A percentile compares a stretch with the other conserved stretches of the same genome.
These are phyloP conservation scores for Anacardium occidentale DNA, from an alignment of 345 rosid genomes.

Conservation along the genomic window DNA sequence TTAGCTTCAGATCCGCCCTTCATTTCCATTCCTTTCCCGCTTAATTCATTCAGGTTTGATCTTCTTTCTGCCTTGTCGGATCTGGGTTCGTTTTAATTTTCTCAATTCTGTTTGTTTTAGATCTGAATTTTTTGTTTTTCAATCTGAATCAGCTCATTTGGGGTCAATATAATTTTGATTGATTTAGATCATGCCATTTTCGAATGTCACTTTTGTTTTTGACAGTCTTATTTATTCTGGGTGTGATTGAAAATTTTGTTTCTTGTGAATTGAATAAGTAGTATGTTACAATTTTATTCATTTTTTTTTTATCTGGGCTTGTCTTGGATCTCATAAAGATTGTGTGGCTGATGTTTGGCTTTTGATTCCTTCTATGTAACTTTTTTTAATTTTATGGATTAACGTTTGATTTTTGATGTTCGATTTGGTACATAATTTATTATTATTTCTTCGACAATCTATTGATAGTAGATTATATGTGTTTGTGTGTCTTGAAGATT, in stretches of 20 bases:
- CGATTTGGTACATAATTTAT: background rate
- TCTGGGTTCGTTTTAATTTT: slow-evolving; percentile 10
- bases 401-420: background rate
- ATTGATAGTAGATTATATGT: background rate
- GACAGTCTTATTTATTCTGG: background rate
- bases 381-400: too few relatives aligned
- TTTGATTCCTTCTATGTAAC: background rate
- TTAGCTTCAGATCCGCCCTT: slow-evolving; percentile 30
- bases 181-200: background rate
- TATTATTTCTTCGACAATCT: background rate
- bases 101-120: background rate
- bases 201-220: background rate
- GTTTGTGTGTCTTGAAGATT: background rate
- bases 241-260: background rate
- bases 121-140: background rate
- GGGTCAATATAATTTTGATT: background rate
- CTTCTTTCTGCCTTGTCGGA: slow-evolving; percentile 10
- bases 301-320: background rate
- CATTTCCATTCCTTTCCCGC: slow-evolving; percentile 14
- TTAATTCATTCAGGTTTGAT: slow-evolving; percentile 33
- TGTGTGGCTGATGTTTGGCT: background rate
- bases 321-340: background rate
- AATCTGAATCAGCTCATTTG: background rate
- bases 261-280: background rate
- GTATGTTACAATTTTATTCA: background rate